Evolutionary conservation across 495 filamentous ascomycete genomes (phyloP).

Genomic region (Xylaria scruposa): DNA sequence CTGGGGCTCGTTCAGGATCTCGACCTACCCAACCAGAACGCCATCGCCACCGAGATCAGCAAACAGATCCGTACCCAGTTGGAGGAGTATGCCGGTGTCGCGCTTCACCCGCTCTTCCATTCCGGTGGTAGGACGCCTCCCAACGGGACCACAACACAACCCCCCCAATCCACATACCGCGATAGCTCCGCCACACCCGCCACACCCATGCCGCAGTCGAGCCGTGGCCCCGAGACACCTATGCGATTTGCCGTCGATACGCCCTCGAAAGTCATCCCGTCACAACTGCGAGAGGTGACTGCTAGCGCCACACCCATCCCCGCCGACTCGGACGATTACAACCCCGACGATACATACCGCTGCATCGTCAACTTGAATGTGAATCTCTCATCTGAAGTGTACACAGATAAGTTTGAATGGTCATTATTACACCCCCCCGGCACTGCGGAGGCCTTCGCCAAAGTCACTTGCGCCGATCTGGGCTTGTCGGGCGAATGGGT

Average conservation of each 20-base stretch:
- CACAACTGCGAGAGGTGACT: conserved; percentile 48
- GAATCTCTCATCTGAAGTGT: conserved; percentile 89
- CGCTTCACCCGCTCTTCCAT: conserved; percentile 90
- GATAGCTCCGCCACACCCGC: conserved; percentile 50
- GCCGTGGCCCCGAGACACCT: conserved; percentile 57
- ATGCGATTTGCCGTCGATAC: conserved; percentile 46
- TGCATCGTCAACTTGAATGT: conserved; percentile 92
- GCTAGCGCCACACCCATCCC: conserved; percentile 60
- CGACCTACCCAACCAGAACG: conserved; percentile 78
- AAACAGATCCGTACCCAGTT: conserved; percentile 93
- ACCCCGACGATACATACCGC: conserved; percentile 89
- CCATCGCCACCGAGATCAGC: conserved; percentile 78
- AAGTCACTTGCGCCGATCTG: conserved; percentile 88
- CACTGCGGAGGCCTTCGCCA: conserved; percentile 90
- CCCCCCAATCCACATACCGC: conserved; percentile 47
- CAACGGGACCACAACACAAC: conserved; percentile 39
- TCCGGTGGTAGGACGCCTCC: conserved; percentile 46
- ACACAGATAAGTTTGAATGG: conserved; percentile 99
- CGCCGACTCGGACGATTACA: conserved; percentile 63
- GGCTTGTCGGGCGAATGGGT: conserved; percentile 93
- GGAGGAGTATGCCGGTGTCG: conserved; percentile 95
- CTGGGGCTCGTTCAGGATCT: conserved; percentile 89
- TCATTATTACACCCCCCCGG: conserved; percentile 91
- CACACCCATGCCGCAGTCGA: conserved; percentile 53
- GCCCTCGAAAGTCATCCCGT: conserved; percentile 37